Base-by-base conservation (phyloP, 192 early-diverging fungal genomes). In the Geosiphon pyriformis region DNA sequence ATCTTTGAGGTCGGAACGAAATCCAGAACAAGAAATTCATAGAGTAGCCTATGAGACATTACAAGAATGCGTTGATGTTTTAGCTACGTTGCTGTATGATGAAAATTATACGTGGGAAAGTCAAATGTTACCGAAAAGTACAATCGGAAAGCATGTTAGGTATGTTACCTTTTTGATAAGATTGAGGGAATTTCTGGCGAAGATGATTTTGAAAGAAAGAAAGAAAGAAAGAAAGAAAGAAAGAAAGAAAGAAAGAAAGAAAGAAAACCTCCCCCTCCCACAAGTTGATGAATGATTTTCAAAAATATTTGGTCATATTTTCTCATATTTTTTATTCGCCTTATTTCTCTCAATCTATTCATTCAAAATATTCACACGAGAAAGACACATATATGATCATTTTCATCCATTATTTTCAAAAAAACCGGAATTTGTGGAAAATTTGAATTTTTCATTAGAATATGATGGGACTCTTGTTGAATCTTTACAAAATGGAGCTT, bases 101-200 rank as follows among this genome's bases (percentile, higher is more conserved):
- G 52, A 66, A 15, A 35, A 12, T 55, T 66, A 55, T 66, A 30
- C 30, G 0, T 55, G n/a, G 26, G 52, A 66, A 55, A 66, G 64
- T 17, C 52, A 66, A 18, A 35, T 55, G 20, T 1, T 66, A 6
- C 52, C 64, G 27, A 20, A n/a, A 42, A 66, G 64, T 34, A 66
- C 64, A 3, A 66, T 66, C 4, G 64, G 64, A 34, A 52, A 55
- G 42, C 64, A 66, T 27, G 52, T 66, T 27, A 66, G 64, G 64
- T 66, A 66, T 37, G 1, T 31, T 35, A 59, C 29, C 20, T 33
- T 30, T 59, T 15, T 33, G 4, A 18, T 31, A 34, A 4, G 29
- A 32, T 33, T 33, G 22, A 37, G 30, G 4, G 31, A n/a, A n/a
- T n/a, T n/a, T n/a, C n/a, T n/a, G n/a, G n/a, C n/a, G n/a, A n/a